Evolutionary conservation across 305 asterid genomes (phyloP).

Genomic region (Euphrasia arctica): DNA sequence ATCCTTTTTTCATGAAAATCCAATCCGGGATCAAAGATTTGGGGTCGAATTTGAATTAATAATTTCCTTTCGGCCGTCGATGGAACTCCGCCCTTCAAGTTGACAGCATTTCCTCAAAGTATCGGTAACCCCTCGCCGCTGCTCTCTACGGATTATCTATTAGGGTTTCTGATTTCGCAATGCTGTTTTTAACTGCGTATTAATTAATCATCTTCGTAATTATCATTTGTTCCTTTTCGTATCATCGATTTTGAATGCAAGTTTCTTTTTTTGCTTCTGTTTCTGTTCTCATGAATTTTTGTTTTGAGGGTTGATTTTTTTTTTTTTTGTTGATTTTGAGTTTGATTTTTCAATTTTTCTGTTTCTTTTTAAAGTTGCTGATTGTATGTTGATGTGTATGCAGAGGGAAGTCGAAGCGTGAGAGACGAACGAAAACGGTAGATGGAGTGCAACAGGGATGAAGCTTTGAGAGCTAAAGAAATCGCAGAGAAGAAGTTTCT

Average conservation of each 20-base stretch:
- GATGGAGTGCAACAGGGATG: constrained; percentile 92
- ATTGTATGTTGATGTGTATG: constrained; percentile 18
- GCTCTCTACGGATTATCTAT: constrained; percentile 29
- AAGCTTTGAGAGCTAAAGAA: constrained; percentile 74
- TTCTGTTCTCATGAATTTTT: constrained; percentile 1
- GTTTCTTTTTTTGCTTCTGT: constrained; percentile 16
- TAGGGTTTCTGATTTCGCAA: constrained; percentile 34
- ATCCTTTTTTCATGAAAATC: constrained; percentile 28
- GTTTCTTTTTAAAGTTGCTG: constrained; percentile 12
- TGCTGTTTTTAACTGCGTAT: constrained; percentile 20
- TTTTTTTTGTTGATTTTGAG: background rate
- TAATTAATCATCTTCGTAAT: constrained; percentile 21
- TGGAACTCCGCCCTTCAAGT: constrained; percentile 36
- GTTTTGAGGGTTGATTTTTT: constrained; percentile 5
- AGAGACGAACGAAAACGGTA: constrained; percentile 22
- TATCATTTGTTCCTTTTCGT: constrained; percentile 3
- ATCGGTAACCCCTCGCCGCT: constrained; percentile 36
- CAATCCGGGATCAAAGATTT: constrained; percentile 27
- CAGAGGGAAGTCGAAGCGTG: constrained; percentile 33
- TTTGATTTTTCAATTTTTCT: constrained; percentile 9
- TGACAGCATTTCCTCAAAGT: constrained; percentile 28
- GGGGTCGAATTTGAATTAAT: constrained; percentile 30
- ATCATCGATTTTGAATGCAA: background rate
- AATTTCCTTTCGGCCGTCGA: constrained; percentile 23
- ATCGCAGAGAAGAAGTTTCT: constrained; percentile 59